A percentile compares a stretch with the other conserved stretches of the same genome.
Conservation (phyloP, 306 rosid genomes). For the Quercus gilva region DNA sequence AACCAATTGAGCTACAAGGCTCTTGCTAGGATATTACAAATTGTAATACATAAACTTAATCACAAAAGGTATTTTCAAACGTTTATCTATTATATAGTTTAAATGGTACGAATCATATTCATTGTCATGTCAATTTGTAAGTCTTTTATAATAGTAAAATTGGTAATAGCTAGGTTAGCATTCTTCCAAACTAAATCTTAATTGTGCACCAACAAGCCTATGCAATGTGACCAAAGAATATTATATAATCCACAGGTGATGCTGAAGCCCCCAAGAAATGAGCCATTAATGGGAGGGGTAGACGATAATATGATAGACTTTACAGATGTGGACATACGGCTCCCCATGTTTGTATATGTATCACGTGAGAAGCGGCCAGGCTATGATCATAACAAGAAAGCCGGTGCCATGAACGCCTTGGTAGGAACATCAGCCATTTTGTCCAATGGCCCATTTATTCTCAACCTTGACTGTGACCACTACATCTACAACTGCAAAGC, state of each 20-base stretch:
- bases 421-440: slow-evolving; percentile 75
- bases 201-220: neutral
- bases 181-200: neutral
- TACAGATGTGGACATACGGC: slow-evolving; percentile 70
- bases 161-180: no score
- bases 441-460: slow-evolving; percentile 88
- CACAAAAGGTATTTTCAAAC: neutral
- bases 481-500: slow-evolving; percentile 90
- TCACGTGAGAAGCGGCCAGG: slow-evolving; percentile 89
- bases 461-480: slow-evolving; percentile 90
- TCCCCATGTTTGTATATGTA: slow-evolving; percentile 80
- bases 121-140: no score
- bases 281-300: slow-evolving; percentile 36
- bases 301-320: slow-evolving; percentile 46
- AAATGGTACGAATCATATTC: no score
- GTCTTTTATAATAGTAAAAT: no score
- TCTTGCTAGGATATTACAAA: no score
- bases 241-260: slow-evolving; percentile 31
- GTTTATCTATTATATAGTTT: no score
- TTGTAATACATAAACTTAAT: no score
- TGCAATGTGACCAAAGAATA: neutral
- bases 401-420: slow-evolving; percentile 95
- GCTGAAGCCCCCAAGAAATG: slow-evolving; percentile 53
- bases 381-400: slow-evolving; percentile 91
- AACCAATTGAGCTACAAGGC: no score